Evolutionary conservation across 164 flowering plant genomes (phyloP).

Genomic region (Vitis rotundifolia): DNA sequence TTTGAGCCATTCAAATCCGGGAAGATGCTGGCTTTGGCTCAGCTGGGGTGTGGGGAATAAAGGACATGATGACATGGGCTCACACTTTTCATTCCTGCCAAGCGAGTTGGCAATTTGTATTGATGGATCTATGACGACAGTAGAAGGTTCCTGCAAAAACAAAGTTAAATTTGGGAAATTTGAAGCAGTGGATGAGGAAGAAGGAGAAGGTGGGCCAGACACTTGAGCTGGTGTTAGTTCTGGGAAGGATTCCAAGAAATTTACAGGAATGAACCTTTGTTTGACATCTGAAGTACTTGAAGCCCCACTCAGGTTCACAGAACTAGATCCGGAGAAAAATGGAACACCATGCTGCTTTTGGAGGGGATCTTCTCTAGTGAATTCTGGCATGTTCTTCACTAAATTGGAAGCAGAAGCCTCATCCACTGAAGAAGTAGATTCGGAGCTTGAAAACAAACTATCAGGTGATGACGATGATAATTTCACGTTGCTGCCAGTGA

Average conservation of each 20-base stretch:
- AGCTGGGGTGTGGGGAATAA: slow-evolving; percentile 17
- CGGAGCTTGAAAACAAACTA: slow-evolving; percentile 23
- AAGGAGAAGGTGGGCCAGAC: slow-evolving; percentile 21
- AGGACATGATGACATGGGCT: slow-evolving; percentile 5
- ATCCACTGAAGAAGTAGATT: slow-evolving; percentile 28
- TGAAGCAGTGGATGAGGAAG: slow-evolving; percentile 16
- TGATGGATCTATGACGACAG: slow-evolving; percentile 11
- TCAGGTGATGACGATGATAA: slow-evolving; percentile 17
- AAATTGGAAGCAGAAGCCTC: slow-evolving; percentile 13
- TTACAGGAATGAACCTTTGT: slow-evolving; percentile 26
- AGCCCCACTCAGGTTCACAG: slow-evolving; percentile 6
- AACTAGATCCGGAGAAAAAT: slow-evolving; percentile 18
- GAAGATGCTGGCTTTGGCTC: slow-evolving; percentile 22
- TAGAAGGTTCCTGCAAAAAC: slow-evolving; percentile 40
- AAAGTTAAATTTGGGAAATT: slow-evolving; percentile 42
- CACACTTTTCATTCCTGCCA: slow-evolving; percentile 13
- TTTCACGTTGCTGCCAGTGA: slow-evolving; percentile 6
- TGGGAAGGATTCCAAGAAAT: slow-evolving; percentile 45
- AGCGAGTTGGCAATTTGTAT: background rate
- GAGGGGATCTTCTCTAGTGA: slow-evolving; percentile 9
- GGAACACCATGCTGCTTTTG: slow-evolving; percentile 7
- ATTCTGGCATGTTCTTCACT: slow-evolving; percentile 18
- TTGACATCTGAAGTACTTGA: slow-evolving; percentile 8
- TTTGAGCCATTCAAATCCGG: slow-evolving; percentile 33
- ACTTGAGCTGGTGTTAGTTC: slow-evolving; percentile 19